These are phyloP conservation scores for Debaryomyces maramus DNA, from an alignment of 805 yeast species.

Conservation along the genomic window DNA sequence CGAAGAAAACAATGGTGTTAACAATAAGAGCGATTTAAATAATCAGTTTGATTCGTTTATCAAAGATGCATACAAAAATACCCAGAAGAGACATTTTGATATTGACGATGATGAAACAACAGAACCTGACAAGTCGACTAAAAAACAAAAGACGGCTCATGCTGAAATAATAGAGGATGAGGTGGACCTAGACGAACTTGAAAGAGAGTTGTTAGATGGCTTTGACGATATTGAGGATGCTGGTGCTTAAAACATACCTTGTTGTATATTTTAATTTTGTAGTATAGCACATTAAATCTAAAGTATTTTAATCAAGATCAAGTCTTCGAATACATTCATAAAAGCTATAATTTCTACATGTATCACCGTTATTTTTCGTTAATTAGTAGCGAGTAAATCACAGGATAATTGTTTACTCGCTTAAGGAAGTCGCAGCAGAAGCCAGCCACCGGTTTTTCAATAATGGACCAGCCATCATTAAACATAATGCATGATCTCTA, in stretches of 20 bases:
- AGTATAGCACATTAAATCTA: no score
- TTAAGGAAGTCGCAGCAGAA: no score
- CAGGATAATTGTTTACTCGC: no score
- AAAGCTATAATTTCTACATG: no score
- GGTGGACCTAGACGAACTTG: slow-evolving; percentile 46
- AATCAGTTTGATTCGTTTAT: slow-evolving; percentile 25
- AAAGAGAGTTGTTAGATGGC: slow-evolving; percentile 51
- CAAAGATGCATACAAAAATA: slow-evolving; percentile 20
- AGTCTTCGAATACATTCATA: no score
- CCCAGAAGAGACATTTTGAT: slow-evolving; percentile 16
- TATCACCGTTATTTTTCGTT: no score
- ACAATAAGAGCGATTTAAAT: slow-evolving; percentile 2
- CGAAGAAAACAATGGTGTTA: slow-evolving; percentile 17
- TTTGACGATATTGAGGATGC: slow-evolving; percentile 48
- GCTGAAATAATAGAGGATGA: slow-evolving; percentile 14
- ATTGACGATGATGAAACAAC: slow-evolving; percentile 9
- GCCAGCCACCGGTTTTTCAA: no score
- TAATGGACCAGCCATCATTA: no score
- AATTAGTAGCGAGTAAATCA: no score
- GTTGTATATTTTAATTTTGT: neutral
- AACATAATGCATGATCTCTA: no score
- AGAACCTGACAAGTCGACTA: slow-evolving; percentile 2
- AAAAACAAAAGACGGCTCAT: slow-evolving; percentile 6
- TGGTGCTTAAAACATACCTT: neutral
- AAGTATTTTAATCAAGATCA: no score